Conservation (phyloP, 495 filamentous ascomycete genomes). For the Viridothelium virens region DNA sequence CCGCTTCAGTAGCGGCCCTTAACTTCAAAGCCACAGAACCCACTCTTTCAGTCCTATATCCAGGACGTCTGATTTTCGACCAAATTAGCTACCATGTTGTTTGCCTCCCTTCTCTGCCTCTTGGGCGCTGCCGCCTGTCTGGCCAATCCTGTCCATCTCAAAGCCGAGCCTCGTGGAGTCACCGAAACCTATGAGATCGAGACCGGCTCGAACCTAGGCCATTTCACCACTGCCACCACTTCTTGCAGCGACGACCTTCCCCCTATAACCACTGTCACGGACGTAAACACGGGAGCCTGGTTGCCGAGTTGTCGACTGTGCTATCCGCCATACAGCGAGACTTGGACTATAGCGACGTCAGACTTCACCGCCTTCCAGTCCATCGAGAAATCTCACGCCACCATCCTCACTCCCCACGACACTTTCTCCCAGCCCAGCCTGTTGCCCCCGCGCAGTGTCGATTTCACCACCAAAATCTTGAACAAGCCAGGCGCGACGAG, state of each 20-base stretch:
- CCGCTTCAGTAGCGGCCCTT: not conserved
- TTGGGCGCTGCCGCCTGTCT: not conserved
- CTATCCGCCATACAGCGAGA: not conserved
- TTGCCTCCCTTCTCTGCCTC: not conserved
- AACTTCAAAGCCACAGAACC: too few species aligned
- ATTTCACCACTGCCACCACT: not conserved
- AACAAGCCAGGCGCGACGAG: too few species aligned
- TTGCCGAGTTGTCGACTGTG: not conserved
- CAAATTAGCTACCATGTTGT: not conserved
- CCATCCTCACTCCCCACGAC: not conserved
- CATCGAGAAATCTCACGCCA: not conserved
- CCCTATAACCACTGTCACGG: not conserved
- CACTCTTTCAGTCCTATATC: too few species aligned
- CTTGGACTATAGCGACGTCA: not conserved
- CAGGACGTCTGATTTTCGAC: not conserved
- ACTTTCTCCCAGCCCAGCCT: not conserved
- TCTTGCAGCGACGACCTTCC: constrained; percentile 1
- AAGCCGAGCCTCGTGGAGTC: not conserved
- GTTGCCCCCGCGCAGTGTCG: too few species aligned
- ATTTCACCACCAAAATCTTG: too few species aligned
- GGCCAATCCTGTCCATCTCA: not conserved
- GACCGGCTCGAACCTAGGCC: not conserved
- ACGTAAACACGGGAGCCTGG: not conserved
- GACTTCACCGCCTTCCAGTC: not conserved
- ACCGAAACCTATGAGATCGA: not conserved